Percentiles rank a stretch among this genome's conserved stretches.
Evolutionary conservation across 2,329 filamentous ascomycete species (phyloP).

Genomic region (Esteya vermicola): DNA sequence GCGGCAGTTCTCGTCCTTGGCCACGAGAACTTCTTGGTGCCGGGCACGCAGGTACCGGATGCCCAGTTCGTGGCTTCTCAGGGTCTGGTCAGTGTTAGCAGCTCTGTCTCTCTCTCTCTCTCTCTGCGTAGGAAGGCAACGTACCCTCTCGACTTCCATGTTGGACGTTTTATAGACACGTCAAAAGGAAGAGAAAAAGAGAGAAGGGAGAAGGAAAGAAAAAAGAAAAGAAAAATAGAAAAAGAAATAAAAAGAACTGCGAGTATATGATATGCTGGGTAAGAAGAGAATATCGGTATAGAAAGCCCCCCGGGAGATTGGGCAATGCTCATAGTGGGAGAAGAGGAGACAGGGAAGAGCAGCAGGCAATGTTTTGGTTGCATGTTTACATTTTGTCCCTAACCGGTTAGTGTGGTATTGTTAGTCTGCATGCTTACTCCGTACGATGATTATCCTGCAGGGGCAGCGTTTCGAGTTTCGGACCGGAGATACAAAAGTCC

Average conservation of each 20-base stretch:
- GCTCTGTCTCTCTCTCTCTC: background rate
- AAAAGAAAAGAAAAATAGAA: background rate
- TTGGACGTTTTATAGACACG: slow-evolving; percentile 9
- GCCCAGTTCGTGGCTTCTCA: slow-evolving; percentile 45
- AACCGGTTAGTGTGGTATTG: no score
- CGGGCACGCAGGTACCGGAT: slow-evolving; percentile 52
- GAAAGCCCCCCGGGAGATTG: background rate
- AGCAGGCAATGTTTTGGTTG: no score
- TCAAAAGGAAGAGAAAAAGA: background rate
- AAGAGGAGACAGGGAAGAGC: no score
- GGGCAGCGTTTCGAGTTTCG: no score
- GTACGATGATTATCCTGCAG: no score
- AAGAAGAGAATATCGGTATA: background rate
- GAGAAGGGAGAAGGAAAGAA: background rate
- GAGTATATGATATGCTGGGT: no score
- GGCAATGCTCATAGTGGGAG: no score
- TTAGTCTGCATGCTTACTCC: no score
- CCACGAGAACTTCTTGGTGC: slow-evolving; percentile 51
- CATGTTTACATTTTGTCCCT: no score
- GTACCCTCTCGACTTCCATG: slow-evolving; percentile 24
- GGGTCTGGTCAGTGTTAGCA: slow-evolving; percentile 10
- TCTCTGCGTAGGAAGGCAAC: no score
- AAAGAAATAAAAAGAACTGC: no score
- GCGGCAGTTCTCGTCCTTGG: slow-evolving; percentile 62
- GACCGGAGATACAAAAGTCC: no score